Conservation (phyloP, 768 basidiomycete species). For the Stropharia rugosoannulata region DNA sequence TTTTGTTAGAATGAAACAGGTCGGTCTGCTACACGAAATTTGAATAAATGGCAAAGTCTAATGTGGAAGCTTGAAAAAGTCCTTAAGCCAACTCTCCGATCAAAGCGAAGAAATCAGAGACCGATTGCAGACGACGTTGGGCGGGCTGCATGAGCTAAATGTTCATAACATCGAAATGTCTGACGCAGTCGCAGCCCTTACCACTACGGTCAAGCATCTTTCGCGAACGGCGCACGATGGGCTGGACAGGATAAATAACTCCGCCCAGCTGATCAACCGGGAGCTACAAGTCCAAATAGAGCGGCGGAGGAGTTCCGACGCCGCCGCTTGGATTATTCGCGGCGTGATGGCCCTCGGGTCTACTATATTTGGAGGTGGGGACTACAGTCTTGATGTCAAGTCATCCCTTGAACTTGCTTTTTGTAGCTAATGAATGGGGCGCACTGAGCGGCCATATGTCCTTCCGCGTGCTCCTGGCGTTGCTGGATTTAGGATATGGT, state of each 20-base stretch:
- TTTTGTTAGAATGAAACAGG: conserved; percentile 13
- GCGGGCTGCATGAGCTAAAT: conserved; percentile 27
- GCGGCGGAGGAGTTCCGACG: not conserved
- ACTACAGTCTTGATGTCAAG: not conserved
- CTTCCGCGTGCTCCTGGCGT: conserved; percentile 23
- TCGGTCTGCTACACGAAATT: not conserved
- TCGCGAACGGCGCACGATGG: conserved; percentile 38
- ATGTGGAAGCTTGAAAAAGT: not conserved
- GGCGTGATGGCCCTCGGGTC: too few species aligned
- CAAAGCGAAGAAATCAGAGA: conserved; percentile 7
- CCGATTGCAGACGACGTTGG: conserved; percentile 1
- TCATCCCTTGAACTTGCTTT: not conserved
- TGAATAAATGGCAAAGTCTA: not conserved
- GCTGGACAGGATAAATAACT: conserved; percentile 46
- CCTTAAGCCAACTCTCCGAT: conserved; percentile 9
- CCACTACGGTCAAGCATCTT: conserved; percentile 33
- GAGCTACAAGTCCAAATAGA: conserved; percentile 20
- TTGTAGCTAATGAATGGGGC: conserved; percentile 12
- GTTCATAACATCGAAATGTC: conserved; percentile 35
- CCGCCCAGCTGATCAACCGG: conserved; percentile 33
- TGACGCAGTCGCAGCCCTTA: conserved; percentile 33
- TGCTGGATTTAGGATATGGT: conserved; percentile 26
- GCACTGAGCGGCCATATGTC: conserved; percentile 23
- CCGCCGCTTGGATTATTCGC: not conserved
- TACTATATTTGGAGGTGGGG: conserved; percentile 2